Percentiles rank a stretch among this genome's conserved stretches.
phyloP scores from a whole-genome alignment of 1,284 basidiomycete genomes.

The Fomes fomentarius region DNA sequence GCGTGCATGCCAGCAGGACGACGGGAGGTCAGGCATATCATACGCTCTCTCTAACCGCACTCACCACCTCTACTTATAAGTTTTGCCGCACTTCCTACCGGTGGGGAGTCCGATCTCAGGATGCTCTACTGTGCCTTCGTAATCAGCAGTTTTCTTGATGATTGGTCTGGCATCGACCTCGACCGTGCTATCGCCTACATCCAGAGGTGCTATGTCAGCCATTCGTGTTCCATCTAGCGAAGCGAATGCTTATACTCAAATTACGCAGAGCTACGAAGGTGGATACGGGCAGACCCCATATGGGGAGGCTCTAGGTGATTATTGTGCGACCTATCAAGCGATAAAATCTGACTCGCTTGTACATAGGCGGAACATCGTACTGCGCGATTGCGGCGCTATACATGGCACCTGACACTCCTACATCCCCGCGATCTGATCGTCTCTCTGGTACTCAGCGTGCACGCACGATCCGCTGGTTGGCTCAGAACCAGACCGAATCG shows the following conservation, averaged over 20 bases:
- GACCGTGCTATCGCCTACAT: slow-evolving; percentile 66
- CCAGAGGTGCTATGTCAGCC: slow-evolving; percentile 65
- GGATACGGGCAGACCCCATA: slow-evolving; percentile 85
- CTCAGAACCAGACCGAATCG: slow-evolving; percentile 63
- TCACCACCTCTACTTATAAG: no score
- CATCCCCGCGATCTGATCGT: slow-evolving; percentile 26
- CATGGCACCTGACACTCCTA: slow-evolving; percentile 44
- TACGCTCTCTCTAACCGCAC: not conserved
- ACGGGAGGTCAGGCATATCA: slow-evolving; percentile 73
- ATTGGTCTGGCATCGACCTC: slow-evolving; percentile 77
- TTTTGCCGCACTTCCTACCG: slow-evolving; percentile 74
- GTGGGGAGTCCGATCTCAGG: slow-evolving; percentile 74
- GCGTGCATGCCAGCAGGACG: slow-evolving; percentile 68
- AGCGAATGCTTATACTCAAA: not conserved
- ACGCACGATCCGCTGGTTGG: slow-evolving; percentile 76
- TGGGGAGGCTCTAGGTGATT: slow-evolving; percentile 82
- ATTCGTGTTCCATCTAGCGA: slow-evolving; percentile 3
- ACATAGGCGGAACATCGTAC: slow-evolving; percentile 89
- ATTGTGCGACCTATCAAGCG: not conserved
- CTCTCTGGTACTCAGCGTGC: slow-evolving; percentile 48
- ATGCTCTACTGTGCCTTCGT: slow-evolving; percentile 91
- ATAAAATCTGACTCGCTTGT: not conserved
- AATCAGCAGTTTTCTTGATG: slow-evolving; percentile 75
- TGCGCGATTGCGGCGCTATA: slow-evolving; percentile 82
- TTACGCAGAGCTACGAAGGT: slow-evolving; percentile 84